These are phyloP conservation scores for Polygonum maritimum DNA, from an alignment of 148 eudicot genomes.

Conservation along the genomic window DNA sequence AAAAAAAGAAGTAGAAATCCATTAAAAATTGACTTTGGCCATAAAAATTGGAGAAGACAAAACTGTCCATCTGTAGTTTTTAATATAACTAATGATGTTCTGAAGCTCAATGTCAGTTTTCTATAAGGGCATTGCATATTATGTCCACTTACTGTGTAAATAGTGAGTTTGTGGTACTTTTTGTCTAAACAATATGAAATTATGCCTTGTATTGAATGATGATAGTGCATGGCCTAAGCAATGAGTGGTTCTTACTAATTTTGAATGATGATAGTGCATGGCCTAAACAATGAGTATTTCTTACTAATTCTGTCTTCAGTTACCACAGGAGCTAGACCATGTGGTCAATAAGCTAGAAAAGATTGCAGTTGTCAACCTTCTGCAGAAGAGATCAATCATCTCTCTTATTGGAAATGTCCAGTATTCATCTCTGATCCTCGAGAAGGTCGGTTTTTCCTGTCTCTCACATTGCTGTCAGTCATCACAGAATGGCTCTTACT, in stretches of 20 bases:
- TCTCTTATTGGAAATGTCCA: constrained; percentile 94
- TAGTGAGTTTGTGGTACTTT: not conserved
- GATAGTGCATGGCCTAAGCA: too few relatives aligned
- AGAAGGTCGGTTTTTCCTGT: constrained; percentile 42
- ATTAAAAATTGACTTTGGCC: not conserved
- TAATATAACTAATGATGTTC: not conserved
- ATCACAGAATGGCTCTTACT: not conserved
- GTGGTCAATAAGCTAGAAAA: constrained; percentile 81
- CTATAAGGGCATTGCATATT: not conserved
- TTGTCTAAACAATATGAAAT: not conserved
- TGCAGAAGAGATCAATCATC: constrained; percentile 73
- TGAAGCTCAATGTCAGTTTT: not conserved
- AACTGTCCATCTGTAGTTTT: not conserved
- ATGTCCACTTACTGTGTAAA: not conserved
- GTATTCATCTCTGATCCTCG: constrained; percentile 76
- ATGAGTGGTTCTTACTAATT: not conserved
- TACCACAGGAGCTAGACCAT: constrained; percentile 74
- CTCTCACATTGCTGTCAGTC: not conserved
- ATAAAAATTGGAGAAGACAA: not conserved
- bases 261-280: not conserved
- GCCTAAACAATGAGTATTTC: not conserved
- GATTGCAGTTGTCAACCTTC: constrained; percentile 80
- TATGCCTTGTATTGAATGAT: not conserved
- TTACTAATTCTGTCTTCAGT: constrained; percentile 1
- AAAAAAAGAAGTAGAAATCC: not conserved